Percentiles rank a stretch among this genome's conserved stretches.
phyloP scores from a whole-genome alignment of 805 yeast species.

The Saccharomycopsis selenospora region DNA sequence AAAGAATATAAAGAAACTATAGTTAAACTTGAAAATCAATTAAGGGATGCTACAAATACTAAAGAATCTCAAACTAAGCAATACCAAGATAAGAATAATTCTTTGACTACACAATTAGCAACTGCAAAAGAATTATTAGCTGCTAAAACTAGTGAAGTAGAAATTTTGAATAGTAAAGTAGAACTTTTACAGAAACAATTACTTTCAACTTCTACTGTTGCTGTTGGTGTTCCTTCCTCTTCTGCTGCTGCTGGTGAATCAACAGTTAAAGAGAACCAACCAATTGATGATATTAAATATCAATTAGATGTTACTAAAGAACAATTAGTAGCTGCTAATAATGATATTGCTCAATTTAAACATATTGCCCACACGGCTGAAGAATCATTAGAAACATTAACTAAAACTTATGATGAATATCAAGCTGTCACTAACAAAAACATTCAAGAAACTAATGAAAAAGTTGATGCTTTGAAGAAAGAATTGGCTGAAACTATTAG shows the following conservation, averaged over 20 bases:
- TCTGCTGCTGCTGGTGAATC: too few relatives aligned
- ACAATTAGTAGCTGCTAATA: constrained; percentile 50
- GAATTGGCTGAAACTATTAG: background rate
- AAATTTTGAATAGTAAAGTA: constrained; percentile 34
- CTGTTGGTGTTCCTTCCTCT: background rate
- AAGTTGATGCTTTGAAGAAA: constrained; percentile 21
- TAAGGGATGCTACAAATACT: background rate
- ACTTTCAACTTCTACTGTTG: constrained; percentile 16
- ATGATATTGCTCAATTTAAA: constrained; percentile 54
- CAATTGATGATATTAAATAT: constrained; percentile 22
- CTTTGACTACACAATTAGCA: constrained; percentile 39
- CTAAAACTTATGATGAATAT: constrained; percentile 44
- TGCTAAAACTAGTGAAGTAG: constrained; percentile 35
- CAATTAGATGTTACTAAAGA: constrained; percentile 35
- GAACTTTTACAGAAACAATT: constrained; percentile 29
- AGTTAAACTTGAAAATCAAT: constrained; percentile 41
- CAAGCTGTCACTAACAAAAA: constrained; percentile 22
- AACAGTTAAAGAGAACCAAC: constrained; percentile 11
- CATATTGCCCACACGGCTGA: constrained; percentile 62
- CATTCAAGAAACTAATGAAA: constrained; percentile 4
- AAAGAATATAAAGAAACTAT: constrained; percentile 39
- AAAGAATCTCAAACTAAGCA: constrained; percentile 44
- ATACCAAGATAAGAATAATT: constrained; percentile 54
- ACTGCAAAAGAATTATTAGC: constrained; percentile 36
- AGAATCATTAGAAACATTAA: constrained; percentile 49